Evolutionary conservation across 2,329 filamentous ascomycete species (phyloP).

Genomic region (Lachnellula cervina): DNA sequence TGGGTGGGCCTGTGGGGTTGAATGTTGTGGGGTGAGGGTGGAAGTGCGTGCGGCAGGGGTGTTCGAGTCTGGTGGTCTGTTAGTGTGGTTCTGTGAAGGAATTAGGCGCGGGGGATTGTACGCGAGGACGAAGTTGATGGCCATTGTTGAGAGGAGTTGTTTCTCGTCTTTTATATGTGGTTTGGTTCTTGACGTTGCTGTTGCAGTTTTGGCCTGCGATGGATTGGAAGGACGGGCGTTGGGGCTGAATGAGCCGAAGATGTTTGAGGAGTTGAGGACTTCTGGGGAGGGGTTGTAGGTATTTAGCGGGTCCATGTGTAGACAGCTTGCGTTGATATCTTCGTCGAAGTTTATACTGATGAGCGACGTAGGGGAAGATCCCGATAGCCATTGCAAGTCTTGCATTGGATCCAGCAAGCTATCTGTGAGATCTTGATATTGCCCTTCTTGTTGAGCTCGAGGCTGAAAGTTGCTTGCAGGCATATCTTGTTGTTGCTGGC

Average conservation of each 20-base stretch:
- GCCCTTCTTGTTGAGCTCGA: background rate
- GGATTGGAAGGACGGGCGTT: background rate
- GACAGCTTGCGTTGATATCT: constrained; percentile 13
- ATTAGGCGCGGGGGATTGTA: constrained; percentile 6
- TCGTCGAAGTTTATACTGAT: constrained; percentile 21
- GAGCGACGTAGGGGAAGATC: background rate
- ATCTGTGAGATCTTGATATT: background rate
- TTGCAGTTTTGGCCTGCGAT: background rate
- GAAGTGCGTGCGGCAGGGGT: constrained; percentile 26
- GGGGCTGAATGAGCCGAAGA: background rate
- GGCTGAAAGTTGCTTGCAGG: background rate
- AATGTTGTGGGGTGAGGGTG: constrained; percentile 6
- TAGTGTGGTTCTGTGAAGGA: background rate
- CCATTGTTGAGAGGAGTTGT: constrained; percentile 16
- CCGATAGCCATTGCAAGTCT: background rate
- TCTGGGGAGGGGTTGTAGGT: background rate
- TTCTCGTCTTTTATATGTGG: background rate
- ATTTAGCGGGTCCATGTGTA: constrained; percentile 15
- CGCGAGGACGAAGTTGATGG: constrained; percentile 30
- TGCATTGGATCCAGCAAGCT: background rate
- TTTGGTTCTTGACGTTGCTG: background rate
- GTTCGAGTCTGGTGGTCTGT: constrained; percentile 19
- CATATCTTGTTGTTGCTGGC: background rate
- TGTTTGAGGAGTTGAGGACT: background rate
- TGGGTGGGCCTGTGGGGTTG: constrained; percentile 4